phyloP scores from a whole-genome alignment of 805 yeast genomes.

The Kuraishia hungarica region DNA sequence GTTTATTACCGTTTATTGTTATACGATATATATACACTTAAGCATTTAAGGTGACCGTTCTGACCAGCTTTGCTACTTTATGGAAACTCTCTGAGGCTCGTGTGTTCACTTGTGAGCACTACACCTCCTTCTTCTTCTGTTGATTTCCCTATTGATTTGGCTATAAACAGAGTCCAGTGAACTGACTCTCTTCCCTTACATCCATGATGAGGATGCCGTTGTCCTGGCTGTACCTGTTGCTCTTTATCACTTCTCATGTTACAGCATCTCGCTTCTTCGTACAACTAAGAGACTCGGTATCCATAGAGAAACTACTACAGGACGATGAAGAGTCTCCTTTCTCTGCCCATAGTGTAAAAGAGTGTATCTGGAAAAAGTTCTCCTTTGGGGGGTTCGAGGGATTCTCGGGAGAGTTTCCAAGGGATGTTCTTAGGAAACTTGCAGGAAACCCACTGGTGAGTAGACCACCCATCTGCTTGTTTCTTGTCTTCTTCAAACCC shows the following conservation, averaged over 20 bases:
- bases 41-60: too few species aligned
- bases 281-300: conserved; percentile 39
- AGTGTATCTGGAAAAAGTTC: conserved; percentile 40
- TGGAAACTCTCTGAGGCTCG: too few species aligned
- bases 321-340: conserved; percentile 25
- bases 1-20: too few species aligned
- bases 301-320: conserved; percentile 38
- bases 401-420: conserved; percentile 53
- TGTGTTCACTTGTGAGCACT: too few species aligned
- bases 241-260: background rate
- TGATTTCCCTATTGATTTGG: too few species aligned
- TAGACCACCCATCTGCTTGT: background rate
- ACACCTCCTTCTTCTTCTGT: too few species aligned
- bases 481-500: too few species aligned
- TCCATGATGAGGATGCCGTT: background rate
- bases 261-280: conserved; percentile 29
- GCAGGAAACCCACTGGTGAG: conserved; percentile 40
- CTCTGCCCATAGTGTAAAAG: conserved; percentile 33
- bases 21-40: too few species aligned
- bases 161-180: too few species aligned
- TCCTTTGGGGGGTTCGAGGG: conserved; percentile 69
- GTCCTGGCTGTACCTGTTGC: conserved; percentile 1
- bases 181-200: background rate
- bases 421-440: conserved; percentile 36
- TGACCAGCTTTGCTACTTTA: too few species aligned